phyloP scores from a whole-genome alignment of 495 filamentous ascomycete genomes.

The Penicillium odoratum region DNA sequence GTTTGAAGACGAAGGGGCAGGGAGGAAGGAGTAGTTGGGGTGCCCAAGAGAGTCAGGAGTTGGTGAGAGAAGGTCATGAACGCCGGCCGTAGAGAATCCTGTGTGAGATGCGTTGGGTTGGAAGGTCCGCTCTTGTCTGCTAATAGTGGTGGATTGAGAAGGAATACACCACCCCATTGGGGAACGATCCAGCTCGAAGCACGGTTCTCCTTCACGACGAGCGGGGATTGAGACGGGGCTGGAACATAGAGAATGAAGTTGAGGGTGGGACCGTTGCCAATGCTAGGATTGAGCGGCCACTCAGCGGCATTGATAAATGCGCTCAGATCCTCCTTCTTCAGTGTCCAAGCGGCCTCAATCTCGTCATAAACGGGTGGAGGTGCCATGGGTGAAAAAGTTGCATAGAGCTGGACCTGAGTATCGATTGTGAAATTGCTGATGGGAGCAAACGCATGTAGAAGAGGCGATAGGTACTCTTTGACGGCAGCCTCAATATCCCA shows the following conservation, averaged over 20 bases:
- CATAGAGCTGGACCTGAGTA: slow-evolving; percentile 93
- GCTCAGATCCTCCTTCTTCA: slow-evolving; percentile 84
- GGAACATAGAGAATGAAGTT: slow-evolving; percentile 93
- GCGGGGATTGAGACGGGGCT: slow-evolving; percentile 55
- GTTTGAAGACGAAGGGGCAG: slow-evolving; percentile 84
- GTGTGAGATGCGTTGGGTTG: slow-evolving; percentile 47
- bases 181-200: slow-evolving; percentile 91
- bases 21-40: slow-evolving; percentile 74
- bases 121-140: slow-evolving; percentile 25
- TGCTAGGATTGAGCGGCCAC: slow-evolving; percentile 94
- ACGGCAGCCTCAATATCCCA: slow-evolving; percentile 92
- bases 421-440: slow-evolving; percentile 97
- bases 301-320: slow-evolving; percentile 97
- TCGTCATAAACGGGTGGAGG: slow-evolving; percentile 56
- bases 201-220: slow-evolving; percentile 66
- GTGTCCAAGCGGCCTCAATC: slow-evolving; percentile 55
- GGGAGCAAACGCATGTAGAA: slow-evolving; percentile 71
- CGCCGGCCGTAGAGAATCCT: slow-evolving; percentile 68
- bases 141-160: slow-evolving; percentile 63
- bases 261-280: slow-evolving; percentile 87
- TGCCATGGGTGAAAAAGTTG: slow-evolving; percentile 73
- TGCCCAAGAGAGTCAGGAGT: slow-evolving; percentile 83
- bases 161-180: slow-evolving; percentile 92
- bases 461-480: slow-evolving; percentile 74
- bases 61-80: slow-evolving; percentile 91